phyloP scores from a whole-genome alignment of 139 green algal species.

The Chlamydomonas eustigma region DNA sequence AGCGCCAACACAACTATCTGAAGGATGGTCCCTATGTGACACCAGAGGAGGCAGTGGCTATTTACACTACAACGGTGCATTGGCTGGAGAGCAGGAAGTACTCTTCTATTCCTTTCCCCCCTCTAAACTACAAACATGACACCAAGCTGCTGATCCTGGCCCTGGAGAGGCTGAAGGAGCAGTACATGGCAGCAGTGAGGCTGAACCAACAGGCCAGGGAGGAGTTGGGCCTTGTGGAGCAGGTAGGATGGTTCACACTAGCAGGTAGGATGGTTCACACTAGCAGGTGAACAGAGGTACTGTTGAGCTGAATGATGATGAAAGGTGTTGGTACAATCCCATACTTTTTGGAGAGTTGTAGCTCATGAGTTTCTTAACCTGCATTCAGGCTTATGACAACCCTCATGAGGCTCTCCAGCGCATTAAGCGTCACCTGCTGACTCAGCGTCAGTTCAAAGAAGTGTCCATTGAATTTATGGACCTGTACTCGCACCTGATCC shows the following conservation, averaged over 20 bases:
- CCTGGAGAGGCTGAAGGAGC: constrained; percentile 97
- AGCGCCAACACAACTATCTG: constrained; percentile 11
- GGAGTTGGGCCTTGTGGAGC: constrained; percentile 98
- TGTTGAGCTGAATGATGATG: too few species aligned
- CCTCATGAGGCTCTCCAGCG: constrained; percentile 95
- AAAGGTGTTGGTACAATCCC: too few species aligned
- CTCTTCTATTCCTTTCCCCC: constrained; percentile 96
- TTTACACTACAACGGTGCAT: constrained; percentile 98
- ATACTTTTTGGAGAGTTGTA: neutral
- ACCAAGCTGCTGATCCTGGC: constrained; percentile 99
- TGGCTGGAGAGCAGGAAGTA: constrained; percentile 99
- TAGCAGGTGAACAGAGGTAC: too few species aligned
- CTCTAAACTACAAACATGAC: constrained; percentile 99
- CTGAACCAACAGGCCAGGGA: constrained; percentile 96
- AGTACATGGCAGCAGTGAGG: constrained; percentile 91
- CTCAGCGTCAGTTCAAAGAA: constrained; percentile 97
- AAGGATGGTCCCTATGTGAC: constrained; percentile 83
- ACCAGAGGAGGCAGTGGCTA: constrained; percentile 94
- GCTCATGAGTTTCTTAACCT: neutral
- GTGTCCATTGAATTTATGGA: constrained; percentile 98
- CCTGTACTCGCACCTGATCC: constrained; percentile 96
- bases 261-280: too few species aligned
- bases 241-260: constrained; percentile 48
- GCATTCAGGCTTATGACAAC: constrained; percentile 94
- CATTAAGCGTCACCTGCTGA: constrained; percentile 99